Evolutionary conservation across 495 filamentous ascomycete species (phyloP), one percentile per base, ranked within the genome.

Genomic region (Talaromyces thailandensis): DNA sequence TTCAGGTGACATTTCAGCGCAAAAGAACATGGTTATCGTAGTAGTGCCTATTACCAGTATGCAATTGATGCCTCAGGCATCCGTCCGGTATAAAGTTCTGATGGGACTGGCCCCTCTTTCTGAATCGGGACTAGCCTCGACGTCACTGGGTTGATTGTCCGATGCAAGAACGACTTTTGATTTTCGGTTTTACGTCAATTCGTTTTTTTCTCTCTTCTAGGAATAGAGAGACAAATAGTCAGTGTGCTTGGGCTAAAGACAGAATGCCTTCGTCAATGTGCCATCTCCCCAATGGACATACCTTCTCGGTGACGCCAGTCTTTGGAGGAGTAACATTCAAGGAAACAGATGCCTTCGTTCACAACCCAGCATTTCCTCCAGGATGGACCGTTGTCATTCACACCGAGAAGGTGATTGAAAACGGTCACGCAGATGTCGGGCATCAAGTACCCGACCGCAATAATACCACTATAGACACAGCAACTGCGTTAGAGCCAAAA

Each of bases 321-420:
- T 97, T 96, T 71, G 91, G 88, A 31, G 92, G 92, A 53, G 79
- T 93, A 60, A 90, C 84, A 67, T 97, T 97, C 86, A 93, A 92
- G 69, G 82, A 85, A 31, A 87, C 91, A 71, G 88, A 93, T 51
- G 77, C 88, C 53, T 88, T 79, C 63, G 70, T 78, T 8, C 83
- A 88, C 67, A 82, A 86, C 63, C 82, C 82, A 21, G 79, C 85
- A 25, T 92, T 96, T 64, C 90, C 91, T 2, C 83, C 88, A 2
- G 92, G 92, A 37, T 97, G 92, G 92, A 94, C 88, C 2, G 86
- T 96, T 61, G 86, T 93, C 21, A 76, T 97, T 60, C 82, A 92
- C 63, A 88, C 86, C 31, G 85, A 88, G 64, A 85, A 89, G 59
- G 72, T 75, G n/a, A 68, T 69, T 3, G 75, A 74, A 9, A 68